phyloP scores from a whole-genome alignment of 148 eudicot genomes.

The Heliosperma pusillum region DNA sequence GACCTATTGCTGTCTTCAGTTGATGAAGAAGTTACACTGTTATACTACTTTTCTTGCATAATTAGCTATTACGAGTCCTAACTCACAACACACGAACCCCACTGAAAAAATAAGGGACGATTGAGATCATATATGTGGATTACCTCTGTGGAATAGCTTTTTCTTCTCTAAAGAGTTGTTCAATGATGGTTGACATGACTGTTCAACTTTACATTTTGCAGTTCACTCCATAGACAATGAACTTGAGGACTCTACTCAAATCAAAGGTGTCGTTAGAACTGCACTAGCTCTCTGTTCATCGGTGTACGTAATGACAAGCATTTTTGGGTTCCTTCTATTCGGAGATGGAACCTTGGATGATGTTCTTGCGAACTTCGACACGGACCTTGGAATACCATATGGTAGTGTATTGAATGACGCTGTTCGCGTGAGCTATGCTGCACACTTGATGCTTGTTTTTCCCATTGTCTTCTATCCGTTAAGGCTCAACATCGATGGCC shows the following conservation, averaged over 20 bases:
- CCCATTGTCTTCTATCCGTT: slow-evolving; percentile 60
- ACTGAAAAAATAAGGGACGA: too few relatives aligned
- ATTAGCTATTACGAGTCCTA: too few relatives aligned
- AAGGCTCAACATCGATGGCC: slow-evolving; percentile 63
- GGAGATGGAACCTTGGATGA: slow-evolving; percentile 65
- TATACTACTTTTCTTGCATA: too few relatives aligned
- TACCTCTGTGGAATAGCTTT: too few relatives aligned
- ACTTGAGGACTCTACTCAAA: slow-evolving; percentile 53
- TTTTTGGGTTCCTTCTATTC: slow-evolving; percentile 71
- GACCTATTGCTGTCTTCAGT: too few relatives aligned
- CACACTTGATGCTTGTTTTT: slow-evolving; percentile 79
- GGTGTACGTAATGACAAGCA: slow-evolving; percentile 61
- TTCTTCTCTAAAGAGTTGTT: background rate
- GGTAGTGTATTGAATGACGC: slow-evolving; percentile 52
- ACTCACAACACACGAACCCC: too few relatives aligned
- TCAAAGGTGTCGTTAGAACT: slow-evolving; percentile 50
- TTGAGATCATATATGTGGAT: too few relatives aligned
- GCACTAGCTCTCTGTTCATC: slow-evolving; percentile 57
- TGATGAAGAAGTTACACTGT: too few relatives aligned
- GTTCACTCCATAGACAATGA: slow-evolving; percentile 71
- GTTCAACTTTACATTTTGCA: slow-evolving; percentile 32
- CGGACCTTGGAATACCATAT: slow-evolving; percentile 58
- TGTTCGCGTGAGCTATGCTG: slow-evolving; percentile 72
- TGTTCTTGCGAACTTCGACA: slow-evolving; percentile 69
- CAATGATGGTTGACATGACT: background rate